These are phyloP conservation scores for Aspergillus unguis DNA, from an alignment of 2,329 filamentous ascomycete genomes.

Conservation along the genomic window DNA sequence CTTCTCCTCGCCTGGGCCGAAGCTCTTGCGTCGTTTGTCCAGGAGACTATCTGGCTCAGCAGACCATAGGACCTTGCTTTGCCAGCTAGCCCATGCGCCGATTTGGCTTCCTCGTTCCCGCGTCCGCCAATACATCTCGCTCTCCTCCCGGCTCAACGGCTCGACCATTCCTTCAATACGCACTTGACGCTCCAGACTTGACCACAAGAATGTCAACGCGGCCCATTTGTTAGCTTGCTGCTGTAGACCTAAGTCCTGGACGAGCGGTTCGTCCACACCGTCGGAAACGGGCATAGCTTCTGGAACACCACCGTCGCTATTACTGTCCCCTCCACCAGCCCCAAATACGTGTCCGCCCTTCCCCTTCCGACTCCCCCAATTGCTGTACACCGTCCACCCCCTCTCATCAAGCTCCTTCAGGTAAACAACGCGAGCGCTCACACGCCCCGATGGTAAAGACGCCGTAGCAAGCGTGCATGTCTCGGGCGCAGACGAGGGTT, in stretches of 20 bases:
- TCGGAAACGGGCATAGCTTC: constrained; percentile 60
- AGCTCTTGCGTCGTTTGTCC: constrained; percentile 25
- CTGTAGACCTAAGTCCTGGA: constrained; percentile 11
- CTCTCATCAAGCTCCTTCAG: constrained; percentile 83
- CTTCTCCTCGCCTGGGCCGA: constrained; percentile 19
- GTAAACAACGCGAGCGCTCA: constrained; percentile 84
- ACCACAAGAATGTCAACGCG: constrained; percentile 88
- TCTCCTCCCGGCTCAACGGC: constrained; percentile 67
- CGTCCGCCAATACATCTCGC: constrained; percentile 62
- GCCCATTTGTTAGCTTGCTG: constrained; percentile 65
- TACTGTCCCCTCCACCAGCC: background rate
- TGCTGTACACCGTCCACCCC: constrained; percentile 91
- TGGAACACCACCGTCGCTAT: constrained; percentile 35
- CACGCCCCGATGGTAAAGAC: constrained; percentile 73
- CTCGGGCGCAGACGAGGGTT: constrained; percentile 71
- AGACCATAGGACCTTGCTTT: constrained; percentile 69
- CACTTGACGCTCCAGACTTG: constrained; percentile 80
- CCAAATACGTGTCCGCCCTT: constrained; percentile 44
- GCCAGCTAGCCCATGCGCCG: constrained; percentile 89
- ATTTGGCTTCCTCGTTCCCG: constrained; percentile 75
- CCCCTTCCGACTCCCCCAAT: constrained; percentile 69
- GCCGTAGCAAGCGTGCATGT: constrained; percentile 86
- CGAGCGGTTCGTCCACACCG: constrained; percentile 26
- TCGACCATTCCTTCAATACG: constrained; percentile 76
- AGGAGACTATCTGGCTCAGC: constrained; percentile 28